Percentiles rank a stretch among this genome's conserved stretches.
phyloP scores from a whole-genome alignment of 768 basidiomycete genomes.

The Lentinus brumalis region DNA sequence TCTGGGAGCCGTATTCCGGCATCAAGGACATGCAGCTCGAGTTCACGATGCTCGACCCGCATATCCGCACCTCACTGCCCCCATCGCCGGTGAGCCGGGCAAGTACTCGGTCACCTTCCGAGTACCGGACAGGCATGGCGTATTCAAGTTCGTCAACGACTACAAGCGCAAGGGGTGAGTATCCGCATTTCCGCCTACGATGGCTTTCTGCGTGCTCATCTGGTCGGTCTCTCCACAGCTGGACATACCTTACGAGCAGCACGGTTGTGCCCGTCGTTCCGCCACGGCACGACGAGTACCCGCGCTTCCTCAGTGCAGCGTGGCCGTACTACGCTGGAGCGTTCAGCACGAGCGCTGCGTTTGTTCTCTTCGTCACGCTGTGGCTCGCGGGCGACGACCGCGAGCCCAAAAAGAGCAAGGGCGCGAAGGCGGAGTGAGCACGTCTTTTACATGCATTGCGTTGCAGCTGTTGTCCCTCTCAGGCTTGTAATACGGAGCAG shows the following conservation, averaged over 20 bases:
- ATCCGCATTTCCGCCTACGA: neutral
- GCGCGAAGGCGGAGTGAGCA: slow-evolving; percentile 27
- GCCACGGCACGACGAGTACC: slow-evolving; percentile 92
- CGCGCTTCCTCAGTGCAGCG: slow-evolving; percentile 92
- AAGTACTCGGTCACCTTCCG: slow-evolving; percentile 84
- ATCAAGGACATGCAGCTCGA: slow-evolving; percentile 87
- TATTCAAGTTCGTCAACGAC: slow-evolving; percentile 95
- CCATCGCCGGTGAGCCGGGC: slow-evolving; percentile 60
- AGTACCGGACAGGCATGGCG: slow-evolving; percentile 93
- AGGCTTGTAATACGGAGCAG: no score
- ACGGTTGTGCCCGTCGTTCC: slow-evolving; percentile 88
- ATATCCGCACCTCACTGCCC: slow-evolving; percentile 78
- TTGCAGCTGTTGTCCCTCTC: no score
- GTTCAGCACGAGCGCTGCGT: slow-evolving; percentile 83
- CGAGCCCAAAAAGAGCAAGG: slow-evolving; percentile 54
- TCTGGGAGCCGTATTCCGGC: slow-evolving; percentile 74
- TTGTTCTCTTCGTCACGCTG: slow-evolving; percentile 81
- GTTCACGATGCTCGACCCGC: slow-evolving; percentile 99
- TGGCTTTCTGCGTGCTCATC: neutral
- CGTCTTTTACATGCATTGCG: neutral
- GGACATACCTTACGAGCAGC: slow-evolving; percentile 71
- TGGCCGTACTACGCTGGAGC: slow-evolving; percentile 96
- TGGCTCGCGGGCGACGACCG: slow-evolving; percentile 87
- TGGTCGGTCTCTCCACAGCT: slow-evolving; percentile 42
- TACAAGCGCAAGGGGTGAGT: slow-evolving; percentile 87